Evolutionary conservation across 805 yeast genomes (phyloP).

Genomic region (Sugiyamaella boreocaroliniensis): DNA sequence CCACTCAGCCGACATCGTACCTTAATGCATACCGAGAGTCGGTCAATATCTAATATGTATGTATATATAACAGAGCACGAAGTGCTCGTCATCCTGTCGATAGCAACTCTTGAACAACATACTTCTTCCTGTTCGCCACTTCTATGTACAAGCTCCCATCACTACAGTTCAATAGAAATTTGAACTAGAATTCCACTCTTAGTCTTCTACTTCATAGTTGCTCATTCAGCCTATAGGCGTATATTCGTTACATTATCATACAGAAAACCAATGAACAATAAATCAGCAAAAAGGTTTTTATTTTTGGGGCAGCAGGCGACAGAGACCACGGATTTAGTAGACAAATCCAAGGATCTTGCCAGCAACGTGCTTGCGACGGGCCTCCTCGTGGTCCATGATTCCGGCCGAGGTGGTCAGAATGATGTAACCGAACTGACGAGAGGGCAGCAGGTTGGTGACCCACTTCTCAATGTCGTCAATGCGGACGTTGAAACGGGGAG

Average conservation of each 20-base stretch:
- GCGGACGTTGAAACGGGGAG: constrained; percentile 97
- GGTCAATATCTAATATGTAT: not conserved
- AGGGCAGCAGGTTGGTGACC: constrained; percentile 97
- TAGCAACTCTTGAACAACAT: too few relatives aligned
- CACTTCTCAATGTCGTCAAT: constrained; percentile 94
- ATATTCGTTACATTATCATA: not conserved
- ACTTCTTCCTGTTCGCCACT: too few relatives aligned
- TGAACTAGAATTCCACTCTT: not conserved
- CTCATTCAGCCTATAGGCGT: not conserved
- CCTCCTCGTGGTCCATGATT: constrained; percentile 99
- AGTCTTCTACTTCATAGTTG: not conserved
- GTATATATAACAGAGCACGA: not conserved
- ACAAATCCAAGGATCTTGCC: constrained; percentile 98
- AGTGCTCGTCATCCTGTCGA: not conserved
- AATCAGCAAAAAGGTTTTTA: not conserved
- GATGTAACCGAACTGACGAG: constrained; percentile 98
- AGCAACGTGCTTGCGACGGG: constrained; percentile 98
- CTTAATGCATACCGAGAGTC: constrained; percentile 14
- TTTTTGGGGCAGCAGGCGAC: not conserved
- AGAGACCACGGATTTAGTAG: constrained; percentile 47
- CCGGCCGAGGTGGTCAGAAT: constrained; percentile 98
- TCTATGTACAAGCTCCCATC: too few relatives aligned
- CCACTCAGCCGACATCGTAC: constrained; percentile 14
- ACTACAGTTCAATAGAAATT: not conserved
- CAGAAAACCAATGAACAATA: not conserved